These are phyloP conservation scores for Cercospora sp. DNA, from an alignment of 2,329 filamentous ascomycete genomes.

Conservation along the genomic window DNA sequence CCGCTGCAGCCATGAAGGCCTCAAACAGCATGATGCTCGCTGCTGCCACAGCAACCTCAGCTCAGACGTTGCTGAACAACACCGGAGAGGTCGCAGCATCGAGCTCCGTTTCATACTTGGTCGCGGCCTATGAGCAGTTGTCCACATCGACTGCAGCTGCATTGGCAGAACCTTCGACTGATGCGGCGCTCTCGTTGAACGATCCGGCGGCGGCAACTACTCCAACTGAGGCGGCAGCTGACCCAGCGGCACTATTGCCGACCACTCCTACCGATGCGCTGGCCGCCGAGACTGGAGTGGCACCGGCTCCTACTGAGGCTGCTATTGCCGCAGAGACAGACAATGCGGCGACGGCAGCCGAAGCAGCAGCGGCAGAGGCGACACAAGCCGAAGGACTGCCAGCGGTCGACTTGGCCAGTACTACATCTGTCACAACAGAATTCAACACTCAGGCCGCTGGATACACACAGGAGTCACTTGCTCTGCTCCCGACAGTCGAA, in stretches of 20 bases:
- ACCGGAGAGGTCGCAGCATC: background rate
- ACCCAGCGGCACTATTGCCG: background rate
- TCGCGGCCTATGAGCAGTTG: slow-evolving; percentile 6
- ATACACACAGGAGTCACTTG: slow-evolving; percentile 1
- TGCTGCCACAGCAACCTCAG: slow-evolving; percentile 8
- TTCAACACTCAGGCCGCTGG: slow-evolving; percentile 2
- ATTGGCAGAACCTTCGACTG: background rate
- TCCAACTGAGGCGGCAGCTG: background rate
- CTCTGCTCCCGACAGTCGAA: background rate
- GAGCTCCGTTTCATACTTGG: slow-evolving; percentile 6
- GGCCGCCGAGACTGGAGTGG: background rate
- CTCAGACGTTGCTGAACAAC: slow-evolving; percentile 1
- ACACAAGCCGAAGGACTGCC: background rate
- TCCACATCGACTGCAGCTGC: background rate
- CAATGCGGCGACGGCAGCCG: background rate
- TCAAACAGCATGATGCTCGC: slow-evolving; percentile 7
- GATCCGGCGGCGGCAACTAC: background rate
- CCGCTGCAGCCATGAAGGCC: slow-evolving; percentile 8
- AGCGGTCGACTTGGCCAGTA: background rate
- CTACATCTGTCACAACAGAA: background rate
- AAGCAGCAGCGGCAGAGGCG: background rate
- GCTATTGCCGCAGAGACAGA: background rate
- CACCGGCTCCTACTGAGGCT: background rate
- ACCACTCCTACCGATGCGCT: background rate
- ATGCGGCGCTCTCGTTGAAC: background rate